Evolutionary conservation across 495 filamentous ascomycete genomes (phyloP).

Genomic region (Podospora anserina): DNA sequence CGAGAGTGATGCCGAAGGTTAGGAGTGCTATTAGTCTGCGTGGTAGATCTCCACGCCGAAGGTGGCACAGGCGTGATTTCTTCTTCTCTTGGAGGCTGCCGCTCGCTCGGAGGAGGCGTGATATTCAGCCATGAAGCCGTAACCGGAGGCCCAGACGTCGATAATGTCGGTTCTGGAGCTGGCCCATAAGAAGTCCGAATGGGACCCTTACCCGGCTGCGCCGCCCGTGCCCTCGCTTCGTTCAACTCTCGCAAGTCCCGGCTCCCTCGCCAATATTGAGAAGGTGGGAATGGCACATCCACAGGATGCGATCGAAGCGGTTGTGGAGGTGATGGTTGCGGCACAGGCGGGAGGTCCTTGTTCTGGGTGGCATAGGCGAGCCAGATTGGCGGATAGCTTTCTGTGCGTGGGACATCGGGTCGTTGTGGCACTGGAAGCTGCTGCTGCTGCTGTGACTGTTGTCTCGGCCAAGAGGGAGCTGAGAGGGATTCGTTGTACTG

Average conservation of each 20-base stretch:
- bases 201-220: slow-evolving; percentile 8
- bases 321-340: neutral
- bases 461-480: slow-evolving; percentile 2
- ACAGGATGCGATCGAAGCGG: neutral
- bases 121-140: neutral
- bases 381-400: neutral
- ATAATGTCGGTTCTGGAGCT: slow-evolving; percentile 13
- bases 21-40: neutral
- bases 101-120: neutral
- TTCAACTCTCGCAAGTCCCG: slow-evolving; percentile 23
- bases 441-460: neutral
- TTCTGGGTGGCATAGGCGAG: neutral
- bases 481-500: neutral
- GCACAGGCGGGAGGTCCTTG: neutral
- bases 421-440: neutral
- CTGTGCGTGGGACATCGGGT: slow-evolving; percentile 2
- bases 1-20: neutral
- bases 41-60: neutral
- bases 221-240: slow-evolving; percentile 22
- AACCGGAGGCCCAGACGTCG: neutral
- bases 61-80: slow-evolving; percentile 11
- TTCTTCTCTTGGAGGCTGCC: slow-evolving; percentile 1
- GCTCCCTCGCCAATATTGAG: slow-evolving; percentile 19
- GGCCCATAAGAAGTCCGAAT: slow-evolving; percentile 20
- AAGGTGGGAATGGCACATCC: slow-evolving; percentile 11